phyloP scores from a whole-genome alignment of 1,284 basidiomycete species.

The Cutaneotrichosporon daszewskae region DNA sequence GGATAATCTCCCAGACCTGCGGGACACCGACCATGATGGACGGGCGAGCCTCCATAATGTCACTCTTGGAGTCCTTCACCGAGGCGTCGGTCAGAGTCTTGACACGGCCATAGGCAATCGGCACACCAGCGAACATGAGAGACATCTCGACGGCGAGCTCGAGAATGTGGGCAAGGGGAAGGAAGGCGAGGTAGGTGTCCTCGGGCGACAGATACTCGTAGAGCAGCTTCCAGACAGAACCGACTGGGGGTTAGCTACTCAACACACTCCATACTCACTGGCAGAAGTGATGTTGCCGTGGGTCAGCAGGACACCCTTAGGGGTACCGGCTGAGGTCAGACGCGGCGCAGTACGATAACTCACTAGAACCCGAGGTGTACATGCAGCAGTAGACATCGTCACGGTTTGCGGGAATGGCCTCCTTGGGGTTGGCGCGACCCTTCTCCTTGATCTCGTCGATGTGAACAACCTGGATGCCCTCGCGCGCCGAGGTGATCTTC shows the following conservation, averaged over 20 bases:
- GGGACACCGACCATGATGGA: slow-evolving; percentile 86
- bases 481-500: slow-evolving; percentile 37
- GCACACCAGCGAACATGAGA: slow-evolving; percentile 47
- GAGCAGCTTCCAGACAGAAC: slow-evolving; percentile 67
- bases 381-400: slow-evolving; percentile 83
- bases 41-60: slow-evolving; percentile 76
- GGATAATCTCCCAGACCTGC: slow-evolving; percentile 84
- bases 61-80: slow-evolving; percentile 83
- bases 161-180: slow-evolving; percentile 87
- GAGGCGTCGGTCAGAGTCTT: slow-evolving; percentile 93
- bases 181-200: slow-evolving; percentile 75
- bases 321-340: slow-evolving; percentile 58
- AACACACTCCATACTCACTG: slow-evolving; percentile 21
- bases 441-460: slow-evolving; percentile 65
- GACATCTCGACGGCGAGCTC: slow-evolving; percentile 53
- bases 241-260: slow-evolving; percentile 50
- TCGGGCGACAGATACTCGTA: slow-evolving; percentile 65
- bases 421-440: slow-evolving; percentile 57
- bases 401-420: slow-evolving; percentile 55
- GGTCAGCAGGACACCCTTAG: slow-evolving; percentile 87
- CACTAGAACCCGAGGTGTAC: slow-evolving; percentile 76
- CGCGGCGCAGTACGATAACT: slow-evolving; percentile 13
- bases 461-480: slow-evolving; percentile 56
- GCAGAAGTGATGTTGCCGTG: slow-evolving; percentile 83
- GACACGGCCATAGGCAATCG: slow-evolving; percentile 79